These are phyloP conservation scores for Geosmithia putterillii DNA, from an alignment of 2,329 filamentous ascomycete genomes.

Conservation along the genomic window DNA sequence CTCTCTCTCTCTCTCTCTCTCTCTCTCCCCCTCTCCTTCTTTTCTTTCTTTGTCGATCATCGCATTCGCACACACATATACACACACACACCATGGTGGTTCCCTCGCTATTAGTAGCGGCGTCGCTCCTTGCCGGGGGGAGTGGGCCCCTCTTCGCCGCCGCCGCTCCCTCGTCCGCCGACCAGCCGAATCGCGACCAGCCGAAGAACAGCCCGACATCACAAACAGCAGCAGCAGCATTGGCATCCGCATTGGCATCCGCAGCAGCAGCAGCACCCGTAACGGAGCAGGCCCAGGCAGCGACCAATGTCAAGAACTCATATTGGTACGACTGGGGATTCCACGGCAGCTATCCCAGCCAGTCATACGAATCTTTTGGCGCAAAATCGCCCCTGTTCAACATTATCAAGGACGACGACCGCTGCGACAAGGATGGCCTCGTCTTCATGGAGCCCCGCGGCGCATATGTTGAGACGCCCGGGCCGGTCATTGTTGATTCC, in stretches of 20 bases:
- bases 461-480: constrained; percentile 19
- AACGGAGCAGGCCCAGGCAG: neutral
- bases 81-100: neutral
- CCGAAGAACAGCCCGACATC: no score
- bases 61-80: no score
- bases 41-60: no score
- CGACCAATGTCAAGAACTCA: neutral
- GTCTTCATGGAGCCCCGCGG: constrained; percentile 24
- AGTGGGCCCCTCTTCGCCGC: neutral
- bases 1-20: no score
- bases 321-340: constrained; percentile 3
- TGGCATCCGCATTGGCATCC: no score
- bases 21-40: no score
- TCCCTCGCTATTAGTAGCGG: neutral
- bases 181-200: no score
- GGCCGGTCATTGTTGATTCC: constrained; percentile 29
- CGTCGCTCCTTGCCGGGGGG: no score
- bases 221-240: no score
- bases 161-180: no score
- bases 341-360: constrained; percentile 4
- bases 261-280: neutral
- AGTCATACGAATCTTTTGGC: constrained; percentile 9
- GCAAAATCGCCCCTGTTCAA: constrained; percentile 17
- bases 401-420: constrained; percentile 11
- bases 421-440: constrained; percentile 22